Evolutionary conservation across 2,329 filamentous ascomycete genomes (phyloP), one percentile per base, ranked within the genome.

Genomic region (Pseudogymnoascus destructans): DNA sequence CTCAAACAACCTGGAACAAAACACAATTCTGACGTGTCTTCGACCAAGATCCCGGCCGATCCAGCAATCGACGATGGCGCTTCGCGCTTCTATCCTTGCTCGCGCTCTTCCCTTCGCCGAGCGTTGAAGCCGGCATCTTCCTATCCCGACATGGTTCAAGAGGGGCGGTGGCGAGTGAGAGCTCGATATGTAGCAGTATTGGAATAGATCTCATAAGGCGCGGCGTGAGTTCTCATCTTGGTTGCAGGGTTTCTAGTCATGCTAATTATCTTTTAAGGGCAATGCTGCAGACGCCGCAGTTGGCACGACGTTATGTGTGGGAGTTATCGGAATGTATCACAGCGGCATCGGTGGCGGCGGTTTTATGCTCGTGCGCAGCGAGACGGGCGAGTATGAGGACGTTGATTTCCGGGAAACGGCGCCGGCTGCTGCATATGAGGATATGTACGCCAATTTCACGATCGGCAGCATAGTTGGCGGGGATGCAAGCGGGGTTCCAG

Each of bases 331-430:
- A 74, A 87, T 87, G 82, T 87, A 89, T 64, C 87, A 91, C 69
- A 81, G 80, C 38, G 91, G 92, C 13, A 86, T 96, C 60, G 91
- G 88, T 17, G 92, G 92, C 5, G 92, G 92, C 38, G 92, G 92
- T 1, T 97, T 97, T 72, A 87, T 90, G 78, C 76, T 95, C 4
- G 80, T 95, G 4, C 83, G 88, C 54, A 77, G 81, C 32, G 73
- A 80, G 13, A 75, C 88, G 60, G 89, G 89, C n/a, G 75, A 76
- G 15, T 95, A 91, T 68, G 89, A 95, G 67, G 84, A 85, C 60
- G 83, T 97, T 64, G 92, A 97, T 71, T 97, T 95, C 68, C 79
- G 92, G 52, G 92, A 97, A 70, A 82, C 86, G 0, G 92, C 92
- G 0, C 92, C 92, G 0, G 86, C 85, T 0, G 87, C 88, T 0